Conservation (phyloP, 495 filamentous ascomycete genomes). For the Hypoxylon cercidicola region DNA sequence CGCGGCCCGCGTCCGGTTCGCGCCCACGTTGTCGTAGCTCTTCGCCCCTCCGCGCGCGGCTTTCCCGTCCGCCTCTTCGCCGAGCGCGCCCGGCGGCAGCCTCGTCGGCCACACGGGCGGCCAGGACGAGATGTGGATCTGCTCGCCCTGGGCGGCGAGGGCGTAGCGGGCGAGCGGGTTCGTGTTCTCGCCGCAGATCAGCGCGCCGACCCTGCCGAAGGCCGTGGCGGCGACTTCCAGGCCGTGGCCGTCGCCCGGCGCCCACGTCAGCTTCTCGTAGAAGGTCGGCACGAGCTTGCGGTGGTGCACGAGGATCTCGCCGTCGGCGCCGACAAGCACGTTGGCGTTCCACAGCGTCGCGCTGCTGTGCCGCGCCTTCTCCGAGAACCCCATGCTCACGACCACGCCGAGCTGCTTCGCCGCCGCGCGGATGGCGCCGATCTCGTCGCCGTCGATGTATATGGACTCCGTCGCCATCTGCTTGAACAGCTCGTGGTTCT, state of each 20-base stretch:
- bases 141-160: slow-evolving; percentile 42
- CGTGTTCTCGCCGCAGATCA: slow-evolving; percentile 56
- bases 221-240: slow-evolving; percentile 41
- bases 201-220: slow-evolving; percentile 43
- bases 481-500: slow-evolving; percentile 49
- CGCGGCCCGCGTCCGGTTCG: slow-evolving; percentile 52
- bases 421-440: slow-evolving; percentile 39
- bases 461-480: slow-evolving; percentile 43
- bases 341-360: slow-evolving; percentile 53
- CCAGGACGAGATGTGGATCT: slow-evolving; percentile 51
- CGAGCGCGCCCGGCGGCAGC: slow-evolving; percentile 34
- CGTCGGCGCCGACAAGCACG: slow-evolving; percentile 44
- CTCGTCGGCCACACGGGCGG: slow-evolving; percentile 49
- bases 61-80: no score
- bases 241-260: slow-evolving; percentile 49
- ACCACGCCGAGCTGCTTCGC: slow-evolving; percentile 39
- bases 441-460: slow-evolving; percentile 51
- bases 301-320: slow-evolving; percentile 50
- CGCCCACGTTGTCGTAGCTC: slow-evolving; percentile 57
- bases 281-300: slow-evolving; percentile 54
- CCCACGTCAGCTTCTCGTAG: slow-evolving; percentile 53
- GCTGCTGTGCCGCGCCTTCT: slow-evolving; percentile 45
- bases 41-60: slow-evolving; percentile 11
- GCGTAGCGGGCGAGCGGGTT: slow-evolving; percentile 50
- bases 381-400: slow-evolving; percentile 50